These are phyloP conservation scores for Plasmodium malariae DNA, from an alignment of 169 alveolate species.

Conservation along the genomic window DNA sequence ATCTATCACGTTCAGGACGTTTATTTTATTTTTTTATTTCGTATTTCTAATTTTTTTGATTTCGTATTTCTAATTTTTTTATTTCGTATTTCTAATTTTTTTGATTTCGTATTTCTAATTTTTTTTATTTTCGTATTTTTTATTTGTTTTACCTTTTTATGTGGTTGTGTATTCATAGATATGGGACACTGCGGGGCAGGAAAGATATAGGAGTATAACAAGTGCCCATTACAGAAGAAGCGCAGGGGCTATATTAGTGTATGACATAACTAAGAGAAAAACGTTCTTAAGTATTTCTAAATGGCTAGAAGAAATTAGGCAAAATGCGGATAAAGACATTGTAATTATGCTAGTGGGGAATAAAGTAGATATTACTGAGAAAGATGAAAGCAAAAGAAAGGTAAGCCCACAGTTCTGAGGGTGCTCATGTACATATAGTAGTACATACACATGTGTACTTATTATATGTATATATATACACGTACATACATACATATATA, in stretches of 20 bases:
- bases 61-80: no score
- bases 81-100: not conserved
- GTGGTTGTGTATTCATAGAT: constrained; percentile 84
- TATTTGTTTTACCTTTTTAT: not conserved
- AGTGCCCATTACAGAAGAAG: constrained; percentile 96
- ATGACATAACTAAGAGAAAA: constrained; percentile 94
- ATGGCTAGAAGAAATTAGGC: constrained; percentile 97
- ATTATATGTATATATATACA: not conserved
- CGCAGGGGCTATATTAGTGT: constrained; percentile 96
- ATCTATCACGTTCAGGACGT: no score
- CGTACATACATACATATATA: no score
- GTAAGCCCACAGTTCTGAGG: constrained; percentile 85
- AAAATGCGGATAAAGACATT: constrained; percentile 98
- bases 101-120: not conserved
- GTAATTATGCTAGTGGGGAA: constrained; percentile 99
- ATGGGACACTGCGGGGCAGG: constrained; percentile 97
- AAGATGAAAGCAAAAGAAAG: constrained; percentile 93
- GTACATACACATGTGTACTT: not conserved
- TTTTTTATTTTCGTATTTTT: not conserved
- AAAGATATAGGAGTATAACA: constrained; percentile 95
- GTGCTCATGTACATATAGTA: not conserved
- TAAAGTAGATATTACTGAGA: constrained; percentile 96
- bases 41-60: not conserved
- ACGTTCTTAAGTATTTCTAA: constrained; percentile 92
- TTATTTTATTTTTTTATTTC: not conserved